Evolutionary conservation across 495 filamentous ascomycete species (phyloP).

Genomic region (Patellaria atrata): DNA sequence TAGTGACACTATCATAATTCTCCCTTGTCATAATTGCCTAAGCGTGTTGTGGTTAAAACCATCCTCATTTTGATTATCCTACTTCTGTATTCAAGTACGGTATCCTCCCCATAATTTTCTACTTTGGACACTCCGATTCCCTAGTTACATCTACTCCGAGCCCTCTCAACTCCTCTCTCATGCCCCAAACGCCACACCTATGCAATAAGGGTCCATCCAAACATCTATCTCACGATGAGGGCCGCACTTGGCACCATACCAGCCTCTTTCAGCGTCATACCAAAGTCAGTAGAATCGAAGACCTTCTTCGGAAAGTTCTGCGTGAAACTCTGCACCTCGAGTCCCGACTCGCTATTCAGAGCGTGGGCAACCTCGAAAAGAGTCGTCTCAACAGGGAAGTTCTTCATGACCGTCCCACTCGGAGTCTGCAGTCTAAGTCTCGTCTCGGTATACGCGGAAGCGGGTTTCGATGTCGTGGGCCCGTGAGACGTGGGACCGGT

Average conservation of each 20-base stretch:
- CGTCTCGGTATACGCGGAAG: slow-evolving; percentile 58
- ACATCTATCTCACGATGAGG: slow-evolving; percentile 55
- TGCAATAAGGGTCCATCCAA: too few species aligned
- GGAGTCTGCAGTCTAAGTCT: slow-evolving; percentile 69
- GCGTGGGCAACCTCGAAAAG: slow-evolving; percentile 82
- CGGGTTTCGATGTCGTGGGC: slow-evolving; percentile 39
- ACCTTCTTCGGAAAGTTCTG: slow-evolving; percentile 80
- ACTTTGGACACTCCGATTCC: too few species aligned
- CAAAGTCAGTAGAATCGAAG: slow-evolving; percentile 68
- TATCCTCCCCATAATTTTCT: too few species aligned
- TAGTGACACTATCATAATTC: too few species aligned
- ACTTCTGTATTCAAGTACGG: too few species aligned
- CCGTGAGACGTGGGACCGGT: slow-evolving; percentile 22
- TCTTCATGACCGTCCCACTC: slow-evolving; percentile 63
- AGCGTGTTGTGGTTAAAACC: too few species aligned
- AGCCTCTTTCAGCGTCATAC: slow-evolving; percentile 82
- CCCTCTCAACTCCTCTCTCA: too few species aligned
- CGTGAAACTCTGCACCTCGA: slow-evolving; percentile 55
- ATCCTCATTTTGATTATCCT: too few species aligned
- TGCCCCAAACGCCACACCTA: too few species aligned
- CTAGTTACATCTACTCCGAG: too few species aligned
- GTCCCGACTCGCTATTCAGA: slow-evolving; percentile 48
- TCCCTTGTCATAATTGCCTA: too few species aligned
- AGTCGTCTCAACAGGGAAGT: slow-evolving; percentile 69
- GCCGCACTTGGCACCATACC: slow-evolving; percentile 80